Base-by-base conservation (phyloP, 2,329 filamentous ascomycete genomes). In the Xylariomycetidae sp. region DNA sequence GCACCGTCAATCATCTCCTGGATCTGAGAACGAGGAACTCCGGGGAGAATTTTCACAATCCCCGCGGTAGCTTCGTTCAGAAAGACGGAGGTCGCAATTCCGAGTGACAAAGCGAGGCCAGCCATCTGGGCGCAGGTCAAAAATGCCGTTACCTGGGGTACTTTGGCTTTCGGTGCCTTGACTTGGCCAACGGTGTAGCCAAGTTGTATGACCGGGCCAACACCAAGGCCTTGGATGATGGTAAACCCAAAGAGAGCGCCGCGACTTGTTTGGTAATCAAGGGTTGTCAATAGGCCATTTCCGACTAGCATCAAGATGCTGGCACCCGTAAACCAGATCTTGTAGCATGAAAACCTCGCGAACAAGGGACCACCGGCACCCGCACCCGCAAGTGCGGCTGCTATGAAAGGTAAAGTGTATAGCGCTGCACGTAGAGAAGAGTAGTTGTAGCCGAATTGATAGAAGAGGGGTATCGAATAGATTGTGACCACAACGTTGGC, bases 71-170 rank as follows among this genome's bases (percentile, higher is more conserved):
- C 26, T n/a, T 18, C 14, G 23, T 43, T 40, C 2, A 43, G n/a
- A 23, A 43, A 39, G 1, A 43, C 38, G 4, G 41, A 14, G 3
- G 41, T 44, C 2, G 41, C 38, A 14, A 41, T 38, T 1, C 40
- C 38, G 2, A 43, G 35, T n/a, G 38, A 36, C 10, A 43, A 13
- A 13, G 25, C 40, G 4, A 40, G 32, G 3, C 32, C 40, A 13
- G 25, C 35, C 38, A 44, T 44, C n/a, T 44, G 33, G 9, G 35
- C 35, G 20, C 38, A 44, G 10, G 20, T 38, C 4, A 41, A 12
- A 14, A 44, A 37, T 10, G n/a, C 26, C 5, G 31, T 19, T n/a
- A 35, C 34, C 10, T 29, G 20, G 5, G 12, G 12, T 10, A 29
- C 28, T 10, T 18, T 13, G 10, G 35, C 14, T n/a, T 16, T 30